Evolutionary conservation across 441 rosid species (phyloP), one percentile per base, ranked within the genome.

Genomic region (Syzygium syzygioides): DNA sequence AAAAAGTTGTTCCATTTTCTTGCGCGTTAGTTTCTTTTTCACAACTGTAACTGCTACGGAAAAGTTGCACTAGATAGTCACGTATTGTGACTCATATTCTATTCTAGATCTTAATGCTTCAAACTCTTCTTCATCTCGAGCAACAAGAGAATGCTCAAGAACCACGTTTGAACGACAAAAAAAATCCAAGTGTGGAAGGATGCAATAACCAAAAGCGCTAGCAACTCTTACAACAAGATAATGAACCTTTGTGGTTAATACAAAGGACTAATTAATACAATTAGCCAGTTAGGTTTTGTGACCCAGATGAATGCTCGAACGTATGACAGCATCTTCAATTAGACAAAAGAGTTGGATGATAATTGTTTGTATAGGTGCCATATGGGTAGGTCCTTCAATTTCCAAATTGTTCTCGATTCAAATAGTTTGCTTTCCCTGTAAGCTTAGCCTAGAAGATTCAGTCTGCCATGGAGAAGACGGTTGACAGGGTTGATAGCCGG

Each of bases 401-500:
- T 60, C 32, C 32, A n/a, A 60, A 60, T 60, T 3, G 18, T 60
- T 60, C 34, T 60, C n/a, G 68, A 28, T n/a, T 60, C 18, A 14
- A n/a, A 60, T 14, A 28, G 34, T 60, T 60, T 60, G 48, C 48
- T 45, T 45, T 45, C 48, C 48, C 48, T 45, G 48, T 45, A 45
- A 45, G 48, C 48, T 45, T 45, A 45, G 48, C 48, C 48, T 45
- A 45, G 48, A 45, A 45, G 48, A 45, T 45, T 45, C 48, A 45
- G 10, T 45, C 48, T 45, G 59, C 85, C 60, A 50, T 53, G 87
- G 89, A 60, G 50, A 87, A 80, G 88, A 88, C 79, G 86, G 86
- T 89, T 5, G 89, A 88, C 55, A 88, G 83, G 87, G 86, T 89
- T 5, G 89, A 88, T 57, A 91, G 91, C 60, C 85, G 11, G 13